Conservation (phyloP, 129 eudicot genomes). For the Glebionis coronaria region DNA sequence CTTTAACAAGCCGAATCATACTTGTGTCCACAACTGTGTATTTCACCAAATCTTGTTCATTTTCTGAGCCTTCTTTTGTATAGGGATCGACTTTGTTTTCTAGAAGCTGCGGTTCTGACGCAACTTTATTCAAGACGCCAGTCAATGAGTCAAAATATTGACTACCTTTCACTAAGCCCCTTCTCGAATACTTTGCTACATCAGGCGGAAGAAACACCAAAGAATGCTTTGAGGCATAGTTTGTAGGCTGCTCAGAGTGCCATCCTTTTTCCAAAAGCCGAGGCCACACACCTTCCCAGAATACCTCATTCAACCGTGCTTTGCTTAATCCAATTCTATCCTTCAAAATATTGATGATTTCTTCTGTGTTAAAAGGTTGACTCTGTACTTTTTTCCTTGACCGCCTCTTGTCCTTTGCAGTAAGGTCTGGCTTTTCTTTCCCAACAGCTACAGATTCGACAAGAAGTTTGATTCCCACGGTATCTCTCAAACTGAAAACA, state of each 20-base stretch:
- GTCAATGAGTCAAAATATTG: conserved; percentile 59
- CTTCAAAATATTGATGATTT: background rate
- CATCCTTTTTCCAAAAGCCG: background rate
- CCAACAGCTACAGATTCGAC: background rate
- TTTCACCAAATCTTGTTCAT: background rate
- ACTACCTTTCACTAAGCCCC: conserved; percentile 44
- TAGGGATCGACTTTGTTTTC: conserved; percentile 13
- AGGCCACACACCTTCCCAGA: no score
- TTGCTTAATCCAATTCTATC: background rate
- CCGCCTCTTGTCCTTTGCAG: background rate
- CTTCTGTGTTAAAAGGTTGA: background rate
- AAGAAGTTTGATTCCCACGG: background rate
- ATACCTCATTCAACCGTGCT: background rate
- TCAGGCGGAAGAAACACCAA: conserved; percentile 66
- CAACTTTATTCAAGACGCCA: conserved; percentile 56
- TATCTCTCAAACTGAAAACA: background rate
- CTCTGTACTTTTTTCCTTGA: background rate
- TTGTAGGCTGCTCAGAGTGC: conserved; percentile 49
- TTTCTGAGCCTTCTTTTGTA: background rate
- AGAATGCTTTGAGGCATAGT: background rate
- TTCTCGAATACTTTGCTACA: conserved; percentile 53
- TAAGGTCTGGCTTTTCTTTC: background rate
- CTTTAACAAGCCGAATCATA: background rate
- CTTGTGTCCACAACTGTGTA: background rate
- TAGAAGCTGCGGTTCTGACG: conserved; percentile 47